A percentile compares a stretch with the other conserved stretches of the same genome.
These are phyloP conservation scores for Eurotiales sp. DNA, from an alignment of 2,329 filamentous ascomycete genomes.

Conservation along the genomic window DNA sequence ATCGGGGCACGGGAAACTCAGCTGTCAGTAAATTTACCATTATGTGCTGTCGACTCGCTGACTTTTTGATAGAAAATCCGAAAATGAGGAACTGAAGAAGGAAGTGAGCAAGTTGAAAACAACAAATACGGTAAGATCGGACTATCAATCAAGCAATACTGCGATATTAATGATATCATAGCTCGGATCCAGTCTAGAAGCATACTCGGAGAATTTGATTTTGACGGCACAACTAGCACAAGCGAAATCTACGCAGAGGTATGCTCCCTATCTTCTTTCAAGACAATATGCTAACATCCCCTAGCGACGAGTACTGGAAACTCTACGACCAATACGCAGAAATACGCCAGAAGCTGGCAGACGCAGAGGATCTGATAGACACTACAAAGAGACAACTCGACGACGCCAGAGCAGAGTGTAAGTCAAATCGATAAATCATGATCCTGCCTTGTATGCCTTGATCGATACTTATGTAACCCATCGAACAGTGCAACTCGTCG, in stretches of 20 bases:
- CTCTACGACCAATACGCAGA: conserved; percentile 37
- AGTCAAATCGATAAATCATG: conserved; percentile 16
- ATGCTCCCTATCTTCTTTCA: background rate
- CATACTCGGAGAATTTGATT: conserved; percentile 32
- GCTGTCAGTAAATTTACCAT: conserved; percentile 25
- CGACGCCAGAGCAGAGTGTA: conserved; percentile 35
- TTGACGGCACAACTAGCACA: conserved; percentile 30
- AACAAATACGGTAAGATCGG: conserved; percentile 8
- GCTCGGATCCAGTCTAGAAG: conserved; percentile 26
- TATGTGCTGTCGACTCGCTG: conserved; percentile 19
- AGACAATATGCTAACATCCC: conserved; percentile 17
- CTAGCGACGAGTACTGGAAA: conserved; percentile 39
- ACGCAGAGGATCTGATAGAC: conserved; percentile 34
- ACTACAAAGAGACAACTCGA: conserved; percentile 33
- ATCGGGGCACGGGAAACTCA: conserved; percentile 38
- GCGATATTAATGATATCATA: conserved; percentile 18
- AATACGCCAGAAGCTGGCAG: conserved; percentile 35
- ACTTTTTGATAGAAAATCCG: conserved; percentile 31
- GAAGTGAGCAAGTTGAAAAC: conserved; percentile 32
- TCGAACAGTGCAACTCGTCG: conserved; percentile 32
- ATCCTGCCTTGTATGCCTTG: conserved; percentile 21
- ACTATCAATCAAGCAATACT: conserved; percentile 17
- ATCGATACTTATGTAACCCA: too few species aligned
- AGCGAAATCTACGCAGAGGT: conserved; percentile 36
- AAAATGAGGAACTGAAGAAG: conserved; percentile 38